Base-by-base conservation (phyloP, 164 flowering plant genomes). In the Macadamia tetraphylla region DNA sequence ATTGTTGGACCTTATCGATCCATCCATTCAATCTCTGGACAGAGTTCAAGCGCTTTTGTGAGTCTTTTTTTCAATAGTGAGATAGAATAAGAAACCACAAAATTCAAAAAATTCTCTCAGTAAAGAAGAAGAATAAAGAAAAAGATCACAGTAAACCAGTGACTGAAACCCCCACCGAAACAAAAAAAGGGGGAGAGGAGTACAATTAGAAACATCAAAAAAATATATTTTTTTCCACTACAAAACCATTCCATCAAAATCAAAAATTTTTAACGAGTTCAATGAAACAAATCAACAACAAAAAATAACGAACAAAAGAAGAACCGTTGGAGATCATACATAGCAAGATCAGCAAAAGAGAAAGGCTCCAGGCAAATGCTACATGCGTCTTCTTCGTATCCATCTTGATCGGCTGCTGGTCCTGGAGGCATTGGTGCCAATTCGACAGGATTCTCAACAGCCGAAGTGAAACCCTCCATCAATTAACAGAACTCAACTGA, bases 311-410 rank as follows among this genome's bases (percentile, higher is more conserved):
- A 51, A 10, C 55, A 51, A 17, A 46, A 11, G 12, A 46, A 8
- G 15, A 42, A 60, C 32, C 30, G 15, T 14, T 0, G 65, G 52
- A 7, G 68, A 60, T 30, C 55, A 31, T 85, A 87, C 92, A 73
- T 71, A 32, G 87, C 72, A 42, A 89, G 92, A 71, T 86, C 86
- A 0, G 66, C 60, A n/a, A 74, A 15, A 64, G 60, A 69, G 74
- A 86, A 88, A 9, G 87, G 81, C 68, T 88, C 92, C 31, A 86
- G 86, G 62, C 89, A 88, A 32, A 88, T 86, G 58, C 89, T 83
- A 70, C 92, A 88, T 11, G 69, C 80, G 52, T 87, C 92, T 23
- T 23, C 23, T 1, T 85, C 89, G 32, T 40, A 51, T 29, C n/a
- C 64, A 49, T 78, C 84, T 46, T 71, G 77, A 40, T 23, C 52